A percentile compares a stretch with the other conserved stretches of the same genome.
phyloP scores from a whole-genome alignment of 441 rosid species.

The Erodium moschatum region DNA sequence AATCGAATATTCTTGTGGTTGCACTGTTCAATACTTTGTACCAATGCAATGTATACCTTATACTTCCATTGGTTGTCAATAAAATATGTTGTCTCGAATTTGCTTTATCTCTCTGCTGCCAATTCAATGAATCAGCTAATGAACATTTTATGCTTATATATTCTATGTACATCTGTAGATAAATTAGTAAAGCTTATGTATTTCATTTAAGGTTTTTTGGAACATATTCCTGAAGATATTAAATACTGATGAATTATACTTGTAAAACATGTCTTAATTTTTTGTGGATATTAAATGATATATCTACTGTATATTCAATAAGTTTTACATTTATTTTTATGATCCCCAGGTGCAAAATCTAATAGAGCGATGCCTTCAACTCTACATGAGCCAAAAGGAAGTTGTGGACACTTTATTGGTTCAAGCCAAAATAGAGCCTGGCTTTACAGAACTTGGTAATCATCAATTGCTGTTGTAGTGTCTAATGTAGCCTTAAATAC shows the following conservation, averaged over 20 bases:
- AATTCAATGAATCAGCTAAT: not conserved
- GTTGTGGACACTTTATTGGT: slow-evolving; percentile 70
- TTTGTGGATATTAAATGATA: not conserved
- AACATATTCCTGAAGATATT: not conserved
- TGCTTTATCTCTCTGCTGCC: not conserved
- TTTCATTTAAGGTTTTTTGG: not conserved
- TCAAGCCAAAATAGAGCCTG: slow-evolving; percentile 94
- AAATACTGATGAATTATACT: not conserved
- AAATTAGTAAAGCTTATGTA: not conserved
- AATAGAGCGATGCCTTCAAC: slow-evolving; percentile 87
- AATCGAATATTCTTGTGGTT: not conserved
- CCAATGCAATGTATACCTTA: not conserved
- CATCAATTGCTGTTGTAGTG: not conserved
- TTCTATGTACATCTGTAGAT: not conserved
- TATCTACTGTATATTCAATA: not conserved
- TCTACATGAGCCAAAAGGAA: slow-evolving; percentile 90
- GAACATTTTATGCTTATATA: not conserved
- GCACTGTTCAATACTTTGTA: not conserved
- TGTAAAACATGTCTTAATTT: not conserved
- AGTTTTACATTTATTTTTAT: slow-evolving; percentile 7
- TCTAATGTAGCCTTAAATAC: slow-evolving; percentile 1
- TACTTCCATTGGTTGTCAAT: not conserved
- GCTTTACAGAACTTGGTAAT: slow-evolving; percentile 93
- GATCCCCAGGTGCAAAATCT: slow-evolving; percentile 82
- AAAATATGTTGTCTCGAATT: not conserved